A percentile compares a stretch with the other conserved stretches of the same genome.
These are phyloP conservation scores for Huiozyma sinensis DNA, from an alignment of 805 yeast species.

Conservation along the genomic window DNA sequence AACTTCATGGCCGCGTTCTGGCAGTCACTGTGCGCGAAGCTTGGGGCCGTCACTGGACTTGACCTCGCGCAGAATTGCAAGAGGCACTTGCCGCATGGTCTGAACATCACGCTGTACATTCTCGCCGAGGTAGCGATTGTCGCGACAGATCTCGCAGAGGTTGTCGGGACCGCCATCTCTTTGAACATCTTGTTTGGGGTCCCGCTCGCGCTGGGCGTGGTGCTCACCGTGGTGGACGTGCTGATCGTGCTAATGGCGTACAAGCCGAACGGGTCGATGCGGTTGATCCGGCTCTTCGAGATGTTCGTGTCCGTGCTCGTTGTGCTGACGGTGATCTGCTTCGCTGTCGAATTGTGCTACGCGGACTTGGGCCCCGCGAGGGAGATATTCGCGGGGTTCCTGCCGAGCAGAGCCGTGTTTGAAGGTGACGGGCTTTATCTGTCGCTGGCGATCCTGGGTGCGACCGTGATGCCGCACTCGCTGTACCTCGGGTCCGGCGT, in stretches of 20 bases:
- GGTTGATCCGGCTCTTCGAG: constrained; percentile 70
- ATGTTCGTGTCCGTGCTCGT: constrained; percentile 70
- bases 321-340: constrained; percentile 74
- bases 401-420: constrained; percentile 41
- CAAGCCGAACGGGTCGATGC: constrained; percentile 72
- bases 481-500: constrained; percentile 80
- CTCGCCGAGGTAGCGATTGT: constrained; percentile 86
- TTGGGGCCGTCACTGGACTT: constrained; percentile 90
- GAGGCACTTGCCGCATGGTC: constrained; percentile 51
- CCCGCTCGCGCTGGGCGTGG: constrained; percentile 76
- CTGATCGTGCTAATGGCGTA: constrained; percentile 79
- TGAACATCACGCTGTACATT: constrained; percentile 54
- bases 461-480: constrained; percentile 94
- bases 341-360: constrained; percentile 63
- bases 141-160: constrained; percentile 95
- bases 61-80: constrained; percentile 85
- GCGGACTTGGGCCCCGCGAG: constrained; percentile 46
- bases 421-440: constrained; percentile 59
- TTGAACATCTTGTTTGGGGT: constrained; percentile 70
- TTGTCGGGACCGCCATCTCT: constrained; percentile 95
- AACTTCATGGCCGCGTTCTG: constrained; percentile 80
- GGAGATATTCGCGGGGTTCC: constrained; percentile 60
- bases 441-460: constrained; percentile 81
- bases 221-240: constrained; percentile 79
- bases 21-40: constrained; percentile 73